Evolutionary conservation across 768 basidiomycete species (phyloP), one percentile per base, ranked within the genome.

Genomic region (Russula foetens): DNA sequence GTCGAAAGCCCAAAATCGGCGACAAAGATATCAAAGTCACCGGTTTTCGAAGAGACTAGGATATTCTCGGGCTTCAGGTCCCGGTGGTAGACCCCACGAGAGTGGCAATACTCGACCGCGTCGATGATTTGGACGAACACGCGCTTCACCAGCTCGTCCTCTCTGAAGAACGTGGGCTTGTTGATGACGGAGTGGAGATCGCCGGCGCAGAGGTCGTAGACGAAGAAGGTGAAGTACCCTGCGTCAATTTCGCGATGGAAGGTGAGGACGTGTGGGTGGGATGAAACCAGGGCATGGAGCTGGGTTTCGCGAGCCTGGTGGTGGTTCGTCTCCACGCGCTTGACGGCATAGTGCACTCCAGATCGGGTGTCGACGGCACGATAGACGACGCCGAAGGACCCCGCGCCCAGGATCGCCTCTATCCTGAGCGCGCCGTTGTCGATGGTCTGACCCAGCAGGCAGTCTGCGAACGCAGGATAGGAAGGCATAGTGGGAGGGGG

Each of bases 201-300:
- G 33, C 60, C 60, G 7, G 60, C 55, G 17, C 60, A 63, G n/a
- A 60, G 58, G 43, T 60, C 62, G 15, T 60, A 59, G 26, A 63
- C 62, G 28, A 45, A 60, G 41, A 61, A 56, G 44, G 89, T 85
- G 75, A 82, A 84, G 63, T 79, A 77, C 62, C 78, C 78, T 66
- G 92, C 90, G 71, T 93, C 87, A 65, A 96, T 79, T 61, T 93
- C 85, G 66, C 89, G 87, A 74, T 93, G 87, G 47, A 97, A 81
- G 26, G 90, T 88, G 70, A 96, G 90, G 63, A 98, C 83, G 70
- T 86, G 81, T 41, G 85, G 83, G 65, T 90, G 88, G 24, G 81
- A 83, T 19, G 86, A 84, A 39, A 85, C 85, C 21, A 84, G 79
- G 62, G 83, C 81, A 68, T 91, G 88, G 7, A 91, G 81, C 26